These are phyloP conservation scores for Zelopaecilomyces penicillatus DNA, from an alignment of 2,329 filamentous ascomycete species.

Conservation along the genomic window DNA sequence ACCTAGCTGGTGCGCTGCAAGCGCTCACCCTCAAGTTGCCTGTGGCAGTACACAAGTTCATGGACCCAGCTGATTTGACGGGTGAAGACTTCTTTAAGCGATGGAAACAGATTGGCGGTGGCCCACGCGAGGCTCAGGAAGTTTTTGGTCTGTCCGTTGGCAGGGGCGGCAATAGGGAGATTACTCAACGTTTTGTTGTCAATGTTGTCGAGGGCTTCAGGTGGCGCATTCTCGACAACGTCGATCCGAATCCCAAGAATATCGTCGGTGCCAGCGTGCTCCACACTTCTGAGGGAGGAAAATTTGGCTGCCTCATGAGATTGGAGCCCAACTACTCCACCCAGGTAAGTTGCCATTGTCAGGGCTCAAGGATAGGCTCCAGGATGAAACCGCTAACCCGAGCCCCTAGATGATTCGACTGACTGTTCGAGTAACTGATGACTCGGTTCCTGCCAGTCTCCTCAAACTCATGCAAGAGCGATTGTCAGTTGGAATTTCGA, in stretches of 20 bases:
- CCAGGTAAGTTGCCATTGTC: constrained; percentile 54
- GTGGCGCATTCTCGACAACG: constrained; percentile 76
- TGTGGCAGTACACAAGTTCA: constrained; percentile 86
- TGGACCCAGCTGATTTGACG: constrained; percentile 80
- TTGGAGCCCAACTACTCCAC: constrained; percentile 90
- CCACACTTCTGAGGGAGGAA: constrained; percentile 75
- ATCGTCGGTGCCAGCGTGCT: constrained; percentile 84
- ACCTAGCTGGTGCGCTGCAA: constrained; percentile 87
- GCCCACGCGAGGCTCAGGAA: constrained; percentile 76
- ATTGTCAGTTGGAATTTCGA: constrained; percentile 49
- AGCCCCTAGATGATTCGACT: constrained; percentile 76
- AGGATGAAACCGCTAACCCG: constrained; percentile 1
- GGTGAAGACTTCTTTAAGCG: constrained; percentile 97
- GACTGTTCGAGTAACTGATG: constrained; percentile 89
- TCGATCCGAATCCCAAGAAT: constrained; percentile 90
- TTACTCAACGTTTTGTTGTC: constrained; percentile 63
- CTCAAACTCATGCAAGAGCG: constrained; percentile 83
- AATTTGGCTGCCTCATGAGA: constrained; percentile 87
- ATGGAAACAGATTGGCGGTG: constrained; percentile 95
- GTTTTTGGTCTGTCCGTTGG: constrained; percentile 61
- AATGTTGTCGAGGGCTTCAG: constrained; percentile 74
- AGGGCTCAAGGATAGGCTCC: too few species aligned
- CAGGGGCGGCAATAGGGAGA: constrained; percentile 46
- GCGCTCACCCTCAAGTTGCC: constrained; percentile 87
- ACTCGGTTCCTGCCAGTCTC: constrained; percentile 71